Evolutionary conservation across 192 early-diverging fungal genomes (phyloP).

Genomic region (Phlyctochytrium bullatum): DNA sequence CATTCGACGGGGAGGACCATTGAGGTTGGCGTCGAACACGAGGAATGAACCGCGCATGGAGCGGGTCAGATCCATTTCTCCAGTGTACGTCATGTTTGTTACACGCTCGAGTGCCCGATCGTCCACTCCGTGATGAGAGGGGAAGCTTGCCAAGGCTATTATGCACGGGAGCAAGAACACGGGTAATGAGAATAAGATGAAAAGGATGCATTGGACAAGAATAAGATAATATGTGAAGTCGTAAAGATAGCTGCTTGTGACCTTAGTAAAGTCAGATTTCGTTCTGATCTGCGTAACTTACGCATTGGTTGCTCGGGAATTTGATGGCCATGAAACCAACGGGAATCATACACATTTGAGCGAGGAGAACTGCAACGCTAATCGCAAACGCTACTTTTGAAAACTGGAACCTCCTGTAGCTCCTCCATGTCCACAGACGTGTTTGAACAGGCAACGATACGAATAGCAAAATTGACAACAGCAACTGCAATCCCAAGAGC

Average conservation of each 20-base stretch:
- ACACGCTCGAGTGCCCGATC: not conserved
- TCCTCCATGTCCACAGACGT: not conserved
- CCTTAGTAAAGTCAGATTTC: not conserved
- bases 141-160: not conserved
- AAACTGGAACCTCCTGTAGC: not conserved
- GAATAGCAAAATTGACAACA: not conserved
- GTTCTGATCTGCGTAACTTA: not conserved
- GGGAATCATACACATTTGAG: not conserved
- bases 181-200: not conserved
- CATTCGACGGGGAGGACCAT: no score
- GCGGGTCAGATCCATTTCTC: no score
- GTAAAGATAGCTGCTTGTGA: not conserved
- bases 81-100: not conserved
- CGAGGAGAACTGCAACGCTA: not conserved
- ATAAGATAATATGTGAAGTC: not conserved
- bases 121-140: not conserved
- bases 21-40: no score
- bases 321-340: not conserved
- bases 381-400: not conserved
- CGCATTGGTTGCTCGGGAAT: not conserved
- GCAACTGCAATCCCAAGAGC: not conserved
- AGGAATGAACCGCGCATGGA: no score
- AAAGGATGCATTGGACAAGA: not conserved
- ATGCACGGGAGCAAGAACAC: not conserved
- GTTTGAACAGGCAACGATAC: not conserved